Evolutionary conservation across 2,329 filamentous ascomycete genomes (phyloP).

Genomic region (Ceratocystis alfenasii): DNA sequence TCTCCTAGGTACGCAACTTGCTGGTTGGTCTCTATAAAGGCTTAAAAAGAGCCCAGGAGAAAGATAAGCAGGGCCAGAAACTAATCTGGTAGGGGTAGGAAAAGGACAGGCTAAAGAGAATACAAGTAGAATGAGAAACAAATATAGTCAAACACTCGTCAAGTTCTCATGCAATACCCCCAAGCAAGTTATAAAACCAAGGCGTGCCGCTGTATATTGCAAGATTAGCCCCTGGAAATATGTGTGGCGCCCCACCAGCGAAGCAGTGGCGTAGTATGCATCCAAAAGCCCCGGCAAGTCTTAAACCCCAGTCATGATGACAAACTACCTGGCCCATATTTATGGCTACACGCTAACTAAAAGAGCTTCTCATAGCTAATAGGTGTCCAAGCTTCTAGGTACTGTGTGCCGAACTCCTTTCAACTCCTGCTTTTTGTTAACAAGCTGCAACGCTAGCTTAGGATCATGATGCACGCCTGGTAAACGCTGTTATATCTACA

Average conservation of each 20-base stretch:
- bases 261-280: too few species aligned
- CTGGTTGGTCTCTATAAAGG: background rate
- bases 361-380: background rate
- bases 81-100: too few species aligned
- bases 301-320: background rate
- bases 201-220: too few species aligned
- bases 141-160: too few species aligned
- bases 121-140: too few species aligned
- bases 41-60: background rate
- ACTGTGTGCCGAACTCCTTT: background rate
- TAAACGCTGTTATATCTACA: background rate
- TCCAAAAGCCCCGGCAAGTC: too few species aligned
- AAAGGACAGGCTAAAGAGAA: too few species aligned
- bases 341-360: background rate
- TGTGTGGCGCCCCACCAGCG: too few species aligned
- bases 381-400: background rate
- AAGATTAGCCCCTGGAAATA: too few species aligned
- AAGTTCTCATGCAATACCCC: too few species aligned
- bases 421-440: background rate
- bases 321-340: background rate
- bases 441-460: background rate
- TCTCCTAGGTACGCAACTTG: background rate
- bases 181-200: too few species aligned
- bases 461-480: background rate
- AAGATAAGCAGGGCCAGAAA: background rate